phyloP scores from a whole-genome alignment of 1,284 basidiomycete species.

The Rhodotorula sp. region DNA sequence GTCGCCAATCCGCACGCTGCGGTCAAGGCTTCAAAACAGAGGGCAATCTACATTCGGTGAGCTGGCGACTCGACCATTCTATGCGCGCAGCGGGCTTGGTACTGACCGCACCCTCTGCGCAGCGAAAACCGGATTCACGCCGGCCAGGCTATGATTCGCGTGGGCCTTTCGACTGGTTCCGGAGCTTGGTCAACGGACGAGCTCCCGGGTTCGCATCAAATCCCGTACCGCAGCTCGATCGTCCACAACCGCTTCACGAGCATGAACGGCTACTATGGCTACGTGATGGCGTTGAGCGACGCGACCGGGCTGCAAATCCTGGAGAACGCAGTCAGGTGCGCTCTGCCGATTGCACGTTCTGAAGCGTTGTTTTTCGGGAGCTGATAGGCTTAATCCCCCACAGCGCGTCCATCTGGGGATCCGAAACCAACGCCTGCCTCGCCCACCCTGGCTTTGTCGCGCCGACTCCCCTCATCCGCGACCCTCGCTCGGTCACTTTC shows the following conservation, averaged over 20 bases:
- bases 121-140: slow-evolving; percentile 39
- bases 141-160: slow-evolving; percentile 36
- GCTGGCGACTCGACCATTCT: neutral
- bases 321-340: slow-evolving; percentile 32
- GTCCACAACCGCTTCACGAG: slow-evolving; percentile 29
- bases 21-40: slow-evolving; percentile 1
- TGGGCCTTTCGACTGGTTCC: slow-evolving; percentile 35
- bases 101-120: neutral
- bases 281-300: slow-evolving; percentile 34
- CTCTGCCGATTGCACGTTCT: neutral
- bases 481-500: slow-evolving; percentile 26
- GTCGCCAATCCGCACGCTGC: slow-evolving; percentile 29
- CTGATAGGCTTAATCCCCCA: neutral
- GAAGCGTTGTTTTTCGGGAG: accelerated
- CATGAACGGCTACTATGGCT: slow-evolving; percentile 34
- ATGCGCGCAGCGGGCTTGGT: too few species aligned
- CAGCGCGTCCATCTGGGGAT: slow-evolving; percentile 38
- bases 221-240: slow-evolving; percentile 32
- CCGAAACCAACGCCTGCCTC: slow-evolving; percentile 32
- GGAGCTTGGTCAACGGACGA: slow-evolving; percentile 37
- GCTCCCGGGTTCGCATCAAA: slow-evolving; percentile 29
- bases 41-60: slow-evolving; percentile 27
- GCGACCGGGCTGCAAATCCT: slow-evolving; percentile 27
- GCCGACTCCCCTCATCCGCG: slow-evolving; percentile 32
- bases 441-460: slow-evolving; percentile 24